A percentile compares a stretch with the other conserved stretches of the same genome.
These are phyloP conservation scores for Talaromyces sp. DNA, from an alignment of 2,329 filamentous ascomycete genomes.

Conservation along the genomic window DNA sequence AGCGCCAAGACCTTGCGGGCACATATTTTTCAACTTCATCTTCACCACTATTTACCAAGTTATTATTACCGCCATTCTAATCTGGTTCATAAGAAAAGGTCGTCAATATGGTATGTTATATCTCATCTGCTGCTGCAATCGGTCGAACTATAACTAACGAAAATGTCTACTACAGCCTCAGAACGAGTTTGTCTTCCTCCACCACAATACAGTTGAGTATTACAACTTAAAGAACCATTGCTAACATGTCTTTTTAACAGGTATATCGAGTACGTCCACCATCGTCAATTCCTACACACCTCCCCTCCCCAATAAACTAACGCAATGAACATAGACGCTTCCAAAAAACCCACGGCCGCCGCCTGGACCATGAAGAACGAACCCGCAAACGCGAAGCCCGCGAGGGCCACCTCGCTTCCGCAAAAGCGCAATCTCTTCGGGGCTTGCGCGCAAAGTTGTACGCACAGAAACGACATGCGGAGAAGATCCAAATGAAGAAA, in stretches of 20 bases:
- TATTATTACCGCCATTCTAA: neutral
- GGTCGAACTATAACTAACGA: neutral
- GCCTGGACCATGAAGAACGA: slow-evolving; percentile 83
- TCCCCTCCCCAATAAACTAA: slow-evolving; percentile 5
- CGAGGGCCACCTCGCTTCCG: slow-evolving; percentile 80
- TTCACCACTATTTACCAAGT: neutral
- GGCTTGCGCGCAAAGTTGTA: slow-evolving; percentile 90
- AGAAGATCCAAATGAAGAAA: slow-evolving; percentile 99
- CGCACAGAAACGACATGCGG: slow-evolving; percentile 87
- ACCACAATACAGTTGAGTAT: neutral
- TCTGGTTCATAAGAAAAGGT: neutral
- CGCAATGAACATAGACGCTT: slow-evolving; percentile 16
- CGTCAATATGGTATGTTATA: neutral
- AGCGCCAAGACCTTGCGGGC: slow-evolving; percentile 15
- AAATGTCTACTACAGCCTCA: slow-evolving; percentile 1
- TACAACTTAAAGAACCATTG: neutral
- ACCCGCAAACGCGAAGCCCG: slow-evolving; percentile 80
- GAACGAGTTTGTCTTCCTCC: slow-evolving; percentile 7
- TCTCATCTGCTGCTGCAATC: neutral
- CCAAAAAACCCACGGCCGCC: slow-evolving; percentile 17
- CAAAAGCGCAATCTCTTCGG: slow-evolving; percentile 89
- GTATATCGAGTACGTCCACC: slow-evolving; percentile 66
- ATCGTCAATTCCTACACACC: slow-evolving; percentile 45
- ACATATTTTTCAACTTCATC: slow-evolving; percentile 15
- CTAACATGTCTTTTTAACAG: slow-evolving; percentile 23